These are phyloP conservation scores for Taphrina wiesneri DNA, from an alignment of 1,139 yeast species.

Conservation along the genomic window DNA sequence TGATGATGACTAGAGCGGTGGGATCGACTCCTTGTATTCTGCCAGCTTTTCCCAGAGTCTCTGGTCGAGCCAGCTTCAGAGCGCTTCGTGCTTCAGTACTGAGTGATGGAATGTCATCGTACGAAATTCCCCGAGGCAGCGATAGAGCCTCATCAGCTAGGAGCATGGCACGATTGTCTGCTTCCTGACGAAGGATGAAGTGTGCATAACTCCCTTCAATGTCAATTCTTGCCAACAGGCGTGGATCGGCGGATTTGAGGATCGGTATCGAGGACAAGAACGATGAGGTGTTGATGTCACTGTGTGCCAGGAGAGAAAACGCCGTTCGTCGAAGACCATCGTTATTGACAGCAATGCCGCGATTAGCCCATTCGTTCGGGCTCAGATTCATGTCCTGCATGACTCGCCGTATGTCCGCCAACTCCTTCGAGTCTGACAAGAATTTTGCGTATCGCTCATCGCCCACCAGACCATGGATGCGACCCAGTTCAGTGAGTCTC, in stretches of 20 bases:
- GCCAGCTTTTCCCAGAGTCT: constrained; percentile 91
- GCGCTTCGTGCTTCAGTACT: constrained; percentile 74
- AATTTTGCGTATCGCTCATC: constrained; percentile 60
- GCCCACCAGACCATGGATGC: constrained; percentile 65
- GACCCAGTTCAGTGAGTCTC: constrained; percentile 73
- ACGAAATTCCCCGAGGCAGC: constrained; percentile 66
- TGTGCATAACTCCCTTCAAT: constrained; percentile 84
- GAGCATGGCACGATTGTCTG: constrained; percentile 70
- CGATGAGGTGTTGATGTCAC: constrained; percentile 44
- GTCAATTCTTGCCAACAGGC: constrained; percentile 57
- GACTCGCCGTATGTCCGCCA: constrained; percentile 52
- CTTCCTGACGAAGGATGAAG: constrained; percentile 69
- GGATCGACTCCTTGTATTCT: constrained; percentile 94
- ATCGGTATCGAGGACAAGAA: constrained; percentile 40
- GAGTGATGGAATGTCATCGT: constrained; percentile 54
- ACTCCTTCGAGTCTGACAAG: constrained; percentile 52
- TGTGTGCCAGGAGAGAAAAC: constrained; percentile 56
- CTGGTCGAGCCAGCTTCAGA: constrained; percentile 75
- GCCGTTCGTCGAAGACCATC: constrained; percentile 51
- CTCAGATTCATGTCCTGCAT: constrained; percentile 54
- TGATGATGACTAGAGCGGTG: constrained; percentile 46
- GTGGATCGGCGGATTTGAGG: not conserved
- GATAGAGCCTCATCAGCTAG: constrained; percentile 71
- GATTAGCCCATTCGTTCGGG: constrained; percentile 62
- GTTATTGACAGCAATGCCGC: constrained; percentile 46